Conservation (phyloP, 345 rosid species). For the Hypericum androsaemum region DNA sequence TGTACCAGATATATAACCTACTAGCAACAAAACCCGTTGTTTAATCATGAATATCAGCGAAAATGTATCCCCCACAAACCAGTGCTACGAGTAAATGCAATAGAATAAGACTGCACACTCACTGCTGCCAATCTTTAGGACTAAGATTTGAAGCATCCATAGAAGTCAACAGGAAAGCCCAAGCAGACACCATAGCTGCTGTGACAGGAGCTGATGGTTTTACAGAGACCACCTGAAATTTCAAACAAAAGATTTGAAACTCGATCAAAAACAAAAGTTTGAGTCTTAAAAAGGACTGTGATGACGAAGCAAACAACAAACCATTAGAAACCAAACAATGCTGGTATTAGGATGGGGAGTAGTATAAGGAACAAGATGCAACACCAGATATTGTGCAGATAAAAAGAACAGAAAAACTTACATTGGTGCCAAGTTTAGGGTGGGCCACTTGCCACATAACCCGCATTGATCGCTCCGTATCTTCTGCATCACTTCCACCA, state of each 20-base stretch:
- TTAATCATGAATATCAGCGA: too few relatives aligned
- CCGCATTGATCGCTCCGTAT: constrained; percentile 75
- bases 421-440: constrained; percentile 81
- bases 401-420: constrained; percentile 24
- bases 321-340: neutral
- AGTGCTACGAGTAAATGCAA: neutral
- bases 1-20: too few relatives aligned
- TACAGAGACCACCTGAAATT: constrained; percentile 49
- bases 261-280: too few relatives aligned
- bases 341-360: too few relatives aligned
- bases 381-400: constrained; percentile 3
- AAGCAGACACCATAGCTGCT: constrained; percentile 71
- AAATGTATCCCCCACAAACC: too few relatives aligned
- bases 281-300: too few relatives aligned
- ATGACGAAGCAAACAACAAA: too few relatives aligned
- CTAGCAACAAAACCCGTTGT: too few relatives aligned
- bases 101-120: constrained; percentile 16
- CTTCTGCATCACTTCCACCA: constrained; percentile 55
- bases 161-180: constrained; percentile 88
- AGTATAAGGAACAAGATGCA: neutral
- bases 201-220: constrained; percentile 50
- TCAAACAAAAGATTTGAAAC: too few relatives aligned
- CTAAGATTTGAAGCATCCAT: constrained; percentile 39
- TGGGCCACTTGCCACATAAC: constrained; percentile 84
- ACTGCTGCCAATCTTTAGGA: constrained; percentile 82